These are phyloP conservation scores for Elaeagnus macrophylla DNA, from an alignment of 306 rosid genomes.

Conservation along the genomic window DNA sequence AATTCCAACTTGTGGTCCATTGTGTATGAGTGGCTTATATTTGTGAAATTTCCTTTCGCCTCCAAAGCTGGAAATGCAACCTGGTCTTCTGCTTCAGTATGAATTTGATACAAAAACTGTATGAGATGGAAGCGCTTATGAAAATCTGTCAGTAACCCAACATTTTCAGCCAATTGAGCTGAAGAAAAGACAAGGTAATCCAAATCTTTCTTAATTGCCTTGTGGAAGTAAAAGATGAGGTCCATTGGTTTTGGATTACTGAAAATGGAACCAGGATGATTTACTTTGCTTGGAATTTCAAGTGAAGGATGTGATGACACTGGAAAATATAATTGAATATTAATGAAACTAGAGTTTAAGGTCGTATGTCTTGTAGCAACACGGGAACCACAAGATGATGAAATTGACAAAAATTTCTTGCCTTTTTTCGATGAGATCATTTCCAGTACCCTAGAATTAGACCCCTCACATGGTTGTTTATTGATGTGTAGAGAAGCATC, in stretches of 20 bases:
- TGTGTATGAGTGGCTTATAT: conserved; percentile 76
- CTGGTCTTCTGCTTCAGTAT: conserved; percentile 85
- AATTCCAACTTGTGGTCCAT: conserved; percentile 74
- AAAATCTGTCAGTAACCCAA: conserved; percentile 46
- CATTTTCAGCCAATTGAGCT: conserved; percentile 56
- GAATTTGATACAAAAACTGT: conserved; percentile 60
- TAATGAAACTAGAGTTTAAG: conserved; percentile 57
- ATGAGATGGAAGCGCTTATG: conserved; percentile 52
- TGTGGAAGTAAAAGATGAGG: conserved; percentile 72
- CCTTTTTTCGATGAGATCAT: conserved; percentile 18
- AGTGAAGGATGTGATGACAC: conserved; percentile 35
- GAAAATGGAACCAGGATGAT: conserved; percentile 30
- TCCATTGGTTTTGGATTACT: conserved; percentile 70
- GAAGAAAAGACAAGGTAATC: conserved; percentile 74
- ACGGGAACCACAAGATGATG: conserved; percentile 35
- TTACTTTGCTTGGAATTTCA: conserved; percentile 27
- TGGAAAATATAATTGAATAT: conserved; percentile 59
- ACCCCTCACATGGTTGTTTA: conserved; percentile 21
- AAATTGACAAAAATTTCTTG: conserved; percentile 25
- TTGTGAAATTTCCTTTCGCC: conserved; percentile 57
- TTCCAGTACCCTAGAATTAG: conserved; percentile 9
- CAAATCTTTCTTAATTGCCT: conserved; percentile 87
- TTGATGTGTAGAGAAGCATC: conserved; percentile 30
- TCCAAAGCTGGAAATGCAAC: conserved; percentile 95
- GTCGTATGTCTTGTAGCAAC: conserved; percentile 35